Conservation (phyloP, 169 alveolate species). For the Cryptosporidium andersoni region DNA sequence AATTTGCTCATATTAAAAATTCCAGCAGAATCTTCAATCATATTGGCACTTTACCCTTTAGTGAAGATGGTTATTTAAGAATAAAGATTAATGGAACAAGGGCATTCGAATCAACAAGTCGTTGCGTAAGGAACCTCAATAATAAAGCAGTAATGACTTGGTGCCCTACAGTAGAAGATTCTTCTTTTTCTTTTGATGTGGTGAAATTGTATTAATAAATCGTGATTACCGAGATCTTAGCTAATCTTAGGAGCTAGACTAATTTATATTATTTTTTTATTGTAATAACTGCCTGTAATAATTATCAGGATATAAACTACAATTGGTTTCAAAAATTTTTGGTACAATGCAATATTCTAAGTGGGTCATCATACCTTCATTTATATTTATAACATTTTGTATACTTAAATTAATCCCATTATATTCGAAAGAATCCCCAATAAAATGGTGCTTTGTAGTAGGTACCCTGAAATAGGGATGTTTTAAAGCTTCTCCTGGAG, state of each 20-base stretch:
- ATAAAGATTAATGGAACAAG: constrained; percentile 19
- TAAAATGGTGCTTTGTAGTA: not conserved
- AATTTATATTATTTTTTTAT: too few species aligned
- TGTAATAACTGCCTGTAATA: too few species aligned
- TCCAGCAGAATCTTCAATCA: constrained; percentile 26
- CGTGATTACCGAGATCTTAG: too few species aligned
- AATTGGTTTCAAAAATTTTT: too few species aligned
- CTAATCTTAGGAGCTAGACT: too few species aligned
- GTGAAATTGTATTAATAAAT: not conserved
- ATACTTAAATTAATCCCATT: too few species aligned
- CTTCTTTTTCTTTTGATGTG: constrained; percentile 20
- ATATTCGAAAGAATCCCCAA: too few species aligned
- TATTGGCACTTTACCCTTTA: not conserved
- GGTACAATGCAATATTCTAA: too few species aligned
- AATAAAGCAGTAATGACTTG: constrained; percentile 65
- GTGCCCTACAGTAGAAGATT: constrained; percentile 34
- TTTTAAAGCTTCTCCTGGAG: constrained; percentile 46
- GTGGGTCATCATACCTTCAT: too few species aligned
- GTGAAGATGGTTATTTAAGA: constrained; percentile 47
- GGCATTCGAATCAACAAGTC: constrained; percentile 32
- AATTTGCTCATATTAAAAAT: constrained; percentile 20
- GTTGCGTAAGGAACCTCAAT: constrained; percentile 48
- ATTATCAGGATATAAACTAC: too few species aligned
- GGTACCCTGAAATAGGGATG: constrained; percentile 37
- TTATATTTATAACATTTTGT: too few species aligned